Base-by-base conservation (phyloP, 169 alveolate species). In the Eimeria sp. region DNA sequence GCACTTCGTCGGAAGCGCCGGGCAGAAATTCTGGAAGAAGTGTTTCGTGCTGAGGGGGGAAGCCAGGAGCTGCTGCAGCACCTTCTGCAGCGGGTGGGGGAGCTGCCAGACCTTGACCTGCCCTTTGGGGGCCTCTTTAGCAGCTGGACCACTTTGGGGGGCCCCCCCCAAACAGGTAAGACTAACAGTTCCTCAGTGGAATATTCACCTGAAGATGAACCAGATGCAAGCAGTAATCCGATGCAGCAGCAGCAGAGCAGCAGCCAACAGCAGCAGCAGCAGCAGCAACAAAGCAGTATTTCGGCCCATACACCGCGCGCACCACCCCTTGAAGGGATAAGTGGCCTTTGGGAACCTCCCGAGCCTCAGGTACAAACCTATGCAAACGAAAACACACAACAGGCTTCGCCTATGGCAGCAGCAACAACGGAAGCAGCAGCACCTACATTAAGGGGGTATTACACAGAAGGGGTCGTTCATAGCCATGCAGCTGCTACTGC, bases 31-130 rank as follows among this genome's bases (percentile, higher is more conserved):
- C 60, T 85, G 30, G 37, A 30, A n/a, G 93, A 87, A 25, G 64
- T 87, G 4, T 64, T 87, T 64, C 43, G 64, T 87, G 83, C 82
- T 64, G 80, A 87, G 30, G 93, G 93, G 6, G 93, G 93, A 58
- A 87, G 82, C 93, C 6, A 20, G 37, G 78, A 60, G 46, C 62
- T 87, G 25, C 30, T 87, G 93, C 78, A 64, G 60, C 66, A 30
- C 66, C 82, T 87, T 1, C 82, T 87, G 78, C 93, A 87, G 93
- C 93, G 93, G 49, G 68, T 87, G 23, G 62, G 23, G 46, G 82
- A 64, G 18, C 83, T 87, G 52, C 93, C 93, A 4, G 93, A 87
- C 52, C 66, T 87, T 9, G 82, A 87, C 1, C 10, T 87, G n/a
- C 93, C 93, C 43, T 85, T 60, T 62, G 60, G 72, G 33, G 60